These are phyloP conservation scores for Colletotrichum euphorbiae DNA, from an alignment of 2,329 filamentous ascomycete genomes.

Conservation along the genomic window DNA sequence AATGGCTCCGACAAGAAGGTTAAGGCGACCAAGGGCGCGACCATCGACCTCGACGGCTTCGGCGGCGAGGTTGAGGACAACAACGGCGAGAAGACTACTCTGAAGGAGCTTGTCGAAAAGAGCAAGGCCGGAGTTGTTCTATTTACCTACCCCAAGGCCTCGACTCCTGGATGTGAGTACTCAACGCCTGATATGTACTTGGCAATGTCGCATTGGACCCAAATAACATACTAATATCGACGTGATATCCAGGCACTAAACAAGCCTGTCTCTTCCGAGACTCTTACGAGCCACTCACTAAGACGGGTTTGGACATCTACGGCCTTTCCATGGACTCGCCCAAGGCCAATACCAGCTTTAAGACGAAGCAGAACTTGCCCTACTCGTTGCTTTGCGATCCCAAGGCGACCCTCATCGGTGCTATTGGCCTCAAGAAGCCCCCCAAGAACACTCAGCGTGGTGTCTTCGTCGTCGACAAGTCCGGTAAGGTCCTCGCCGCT, in stretches of 20 bases:
- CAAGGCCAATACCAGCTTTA: slow-evolving; percentile 93
- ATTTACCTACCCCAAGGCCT: slow-evolving; percentile 96
- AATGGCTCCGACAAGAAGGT: slow-evolving; percentile 50
- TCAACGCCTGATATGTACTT: neutral
- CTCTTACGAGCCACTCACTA: slow-evolving; percentile 79
- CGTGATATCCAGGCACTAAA: slow-evolving; percentile 75
- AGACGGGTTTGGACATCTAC: slow-evolving; percentile 86
- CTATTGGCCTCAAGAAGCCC: slow-evolving; percentile 89
- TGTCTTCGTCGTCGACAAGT: slow-evolving; percentile 87
- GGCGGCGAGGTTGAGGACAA: slow-evolving; percentile 85
- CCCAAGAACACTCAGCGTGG: slow-evolving; percentile 85
- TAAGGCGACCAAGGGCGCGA: slow-evolving; percentile 65
- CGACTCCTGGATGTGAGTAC: slow-evolving; percentile 91
- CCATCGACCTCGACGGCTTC: slow-evolving; percentile 68
- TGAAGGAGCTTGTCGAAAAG: slow-evolving; percentile 83
- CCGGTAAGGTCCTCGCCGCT: slow-evolving; percentile 81
- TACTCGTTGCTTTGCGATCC: slow-evolving; percentile 92
- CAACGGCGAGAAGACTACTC: slow-evolving; percentile 81
- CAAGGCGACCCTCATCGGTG: slow-evolving; percentile 77
- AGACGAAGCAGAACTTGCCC: slow-evolving; percentile 88
- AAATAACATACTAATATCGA: slow-evolving; percentile 12
- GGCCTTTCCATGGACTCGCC: slow-evolving; percentile 89
- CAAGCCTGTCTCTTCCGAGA: slow-evolving; percentile 96
- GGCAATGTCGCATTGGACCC: neutral
- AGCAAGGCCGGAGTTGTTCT: slow-evolving; percentile 89